These are phyloP conservation scores for Cruciata laevipes DNA, from an alignment of 257 asterid species.

Conservation along the genomic window DNA sequence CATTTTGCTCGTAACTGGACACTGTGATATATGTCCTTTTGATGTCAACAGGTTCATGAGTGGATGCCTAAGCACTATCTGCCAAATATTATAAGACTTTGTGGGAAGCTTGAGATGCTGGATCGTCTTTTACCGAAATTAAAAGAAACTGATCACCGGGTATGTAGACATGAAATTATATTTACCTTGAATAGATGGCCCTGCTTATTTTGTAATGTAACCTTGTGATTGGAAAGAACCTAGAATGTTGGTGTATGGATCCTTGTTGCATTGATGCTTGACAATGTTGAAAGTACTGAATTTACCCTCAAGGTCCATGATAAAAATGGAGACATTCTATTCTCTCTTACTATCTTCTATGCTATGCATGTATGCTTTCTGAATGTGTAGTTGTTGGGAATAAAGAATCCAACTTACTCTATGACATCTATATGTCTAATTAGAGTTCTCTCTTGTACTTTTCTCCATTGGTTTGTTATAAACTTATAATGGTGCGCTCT, in stretches of 20 bases:
- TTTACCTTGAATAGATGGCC: not conserved
- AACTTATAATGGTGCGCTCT: not conserved
- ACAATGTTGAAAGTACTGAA: not conserved
- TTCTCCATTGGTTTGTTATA: not conserved
- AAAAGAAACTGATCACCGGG: conserved; percentile 99
- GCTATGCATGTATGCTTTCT: not conserved
- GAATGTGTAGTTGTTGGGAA: too few species aligned
- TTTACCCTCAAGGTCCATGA: not conserved
- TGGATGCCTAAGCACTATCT: conserved; percentile 84
- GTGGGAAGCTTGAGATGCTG: conserved; percentile 99
- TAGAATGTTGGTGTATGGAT: not conserved
- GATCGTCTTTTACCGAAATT: conserved; percentile 91
- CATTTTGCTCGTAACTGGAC: not conserved
- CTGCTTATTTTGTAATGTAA: not conserved
- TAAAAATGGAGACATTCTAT: not conserved
- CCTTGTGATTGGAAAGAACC: not conserved
- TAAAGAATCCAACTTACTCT: not conserved
- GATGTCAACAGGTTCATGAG: conserved; percentile 64
- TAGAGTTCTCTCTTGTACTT: not conserved
- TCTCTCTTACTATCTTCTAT: not conserved
- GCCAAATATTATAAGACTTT: conserved; percentile 74
- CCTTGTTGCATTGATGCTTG: not conserved
- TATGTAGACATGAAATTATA: conserved; percentile 19
- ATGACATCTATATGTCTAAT: not conserved
- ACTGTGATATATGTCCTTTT: not conserved